Evolutionary conservation across 805 yeast species (phyloP).

Genomic region (Sporopachydermia lactativora): DNA sequence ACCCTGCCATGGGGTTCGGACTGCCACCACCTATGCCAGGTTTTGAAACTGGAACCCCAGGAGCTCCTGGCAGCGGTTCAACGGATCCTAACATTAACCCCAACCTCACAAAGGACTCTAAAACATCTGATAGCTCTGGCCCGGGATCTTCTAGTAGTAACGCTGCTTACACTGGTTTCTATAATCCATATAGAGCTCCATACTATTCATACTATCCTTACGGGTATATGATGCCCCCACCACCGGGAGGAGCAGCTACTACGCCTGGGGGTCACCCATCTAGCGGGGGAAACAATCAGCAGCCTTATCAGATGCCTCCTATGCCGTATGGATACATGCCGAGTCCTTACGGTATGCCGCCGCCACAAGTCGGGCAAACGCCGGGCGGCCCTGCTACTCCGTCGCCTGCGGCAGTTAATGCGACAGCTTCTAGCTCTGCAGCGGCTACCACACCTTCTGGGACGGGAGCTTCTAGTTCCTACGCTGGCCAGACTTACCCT

Average conservation of each 20-base stretch:
- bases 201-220: background rate
- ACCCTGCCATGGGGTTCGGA: background rate
- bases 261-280: background rate
- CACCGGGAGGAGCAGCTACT: background rate
- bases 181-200: constrained; percentile 1
- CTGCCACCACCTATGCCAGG: background rate
- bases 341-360: background rate
- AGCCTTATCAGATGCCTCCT: constrained; percentile 1
- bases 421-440: background rate
- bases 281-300: background rate
- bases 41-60: too few species aligned
- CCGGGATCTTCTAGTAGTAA: background rate
- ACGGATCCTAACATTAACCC: background rate
- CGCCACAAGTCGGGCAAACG: background rate
- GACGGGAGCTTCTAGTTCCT: background rate
- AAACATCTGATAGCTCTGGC: background rate
- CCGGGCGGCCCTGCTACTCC: background rate
- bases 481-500: background rate
- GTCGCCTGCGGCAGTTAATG: background rate
- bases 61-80: background rate
- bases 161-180: background rate
- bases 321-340: constrained; percentile 1
- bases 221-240: constrained; percentile 1
- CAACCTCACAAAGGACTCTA: background rate
- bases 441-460: background rate